Evolutionary conservation across 441 rosid species (phyloP).

Genomic region (Croton setiger): DNA sequence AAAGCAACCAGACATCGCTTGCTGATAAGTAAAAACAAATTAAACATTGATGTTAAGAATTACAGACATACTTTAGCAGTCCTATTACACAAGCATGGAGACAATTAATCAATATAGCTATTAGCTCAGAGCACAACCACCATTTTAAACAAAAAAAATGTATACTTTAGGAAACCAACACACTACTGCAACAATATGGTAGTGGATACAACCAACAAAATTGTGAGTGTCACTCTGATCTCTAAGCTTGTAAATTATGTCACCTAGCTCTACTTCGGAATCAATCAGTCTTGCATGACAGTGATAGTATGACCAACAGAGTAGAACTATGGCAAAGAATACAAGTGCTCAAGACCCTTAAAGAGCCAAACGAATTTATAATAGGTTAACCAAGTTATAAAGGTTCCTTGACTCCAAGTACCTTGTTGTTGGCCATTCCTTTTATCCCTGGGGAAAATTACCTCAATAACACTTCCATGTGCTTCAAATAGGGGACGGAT

Average conservation of each 20-base stretch:
- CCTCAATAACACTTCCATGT: slow-evolving; percentile 68
- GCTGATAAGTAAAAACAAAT: neutral
- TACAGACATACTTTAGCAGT: neutral
- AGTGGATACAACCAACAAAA: neutral
- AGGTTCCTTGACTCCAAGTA: slow-evolving; percentile 15
- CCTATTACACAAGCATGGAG: neutral
- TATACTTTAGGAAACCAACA: neutral
- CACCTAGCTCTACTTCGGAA: neutral
- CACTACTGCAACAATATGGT: neutral
- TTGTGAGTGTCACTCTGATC: neutral
- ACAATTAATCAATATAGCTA: neutral
- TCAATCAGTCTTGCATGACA: neutral
- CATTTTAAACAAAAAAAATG: neutral
- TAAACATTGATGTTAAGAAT: neutral
- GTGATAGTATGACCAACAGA: too few relatives aligned
- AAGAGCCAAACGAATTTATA: neutral
- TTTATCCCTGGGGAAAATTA: slow-evolving; percentile 73
- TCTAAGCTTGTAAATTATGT: neutral
- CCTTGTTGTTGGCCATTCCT: slow-evolving; percentile 65
- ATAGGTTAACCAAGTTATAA: slow-evolving; percentile 5
- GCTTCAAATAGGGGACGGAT: slow-evolving; percentile 61
- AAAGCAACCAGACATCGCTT: neutral
- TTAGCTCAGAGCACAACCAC: neutral
- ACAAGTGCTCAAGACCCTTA: neutral
- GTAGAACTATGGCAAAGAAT: neutral